Evolutionary conservation across 2,329 filamentous ascomycete species (phyloP).

Genomic region (Falciphora oryzae): DNA sequence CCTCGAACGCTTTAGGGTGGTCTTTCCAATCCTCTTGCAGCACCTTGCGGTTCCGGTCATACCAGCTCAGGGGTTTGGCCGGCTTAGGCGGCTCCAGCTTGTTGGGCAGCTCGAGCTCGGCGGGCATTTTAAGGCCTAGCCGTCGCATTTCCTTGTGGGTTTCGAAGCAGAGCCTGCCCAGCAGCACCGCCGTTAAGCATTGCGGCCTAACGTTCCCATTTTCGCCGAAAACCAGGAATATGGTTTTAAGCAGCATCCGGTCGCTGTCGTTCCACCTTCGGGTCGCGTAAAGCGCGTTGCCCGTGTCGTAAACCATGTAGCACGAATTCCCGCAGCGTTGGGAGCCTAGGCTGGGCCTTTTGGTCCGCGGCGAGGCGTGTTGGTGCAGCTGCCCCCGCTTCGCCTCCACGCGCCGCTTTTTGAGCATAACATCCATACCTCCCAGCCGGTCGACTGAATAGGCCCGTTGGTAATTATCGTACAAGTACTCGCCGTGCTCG

Average conservation of each 20-base stretch:
- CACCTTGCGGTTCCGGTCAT: slow-evolving; percentile 50
- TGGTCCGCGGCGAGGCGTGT: slow-evolving; percentile 17
- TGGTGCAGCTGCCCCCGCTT: slow-evolving; percentile 20
- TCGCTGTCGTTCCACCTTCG: slow-evolving; percentile 45
- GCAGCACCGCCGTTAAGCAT: slow-evolving; percentile 43
- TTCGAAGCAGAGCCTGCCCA: slow-evolving; percentile 47
- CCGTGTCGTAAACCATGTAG: slow-evolving; percentile 30
- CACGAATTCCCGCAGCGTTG: slow-evolving; percentile 23
- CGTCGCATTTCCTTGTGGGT: slow-evolving; percentile 39
- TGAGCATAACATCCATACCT: slow-evolving; percentile 15
- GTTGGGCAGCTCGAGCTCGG: slow-evolving; percentile 15
- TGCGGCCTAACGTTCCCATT: slow-evolving; percentile 33
- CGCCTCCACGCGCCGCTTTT: slow-evolving; percentile 20
- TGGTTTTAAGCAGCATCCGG: slow-evolving; percentile 39
- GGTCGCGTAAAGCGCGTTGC: slow-evolving; percentile 25
- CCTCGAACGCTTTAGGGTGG: slow-evolving; percentile 47
- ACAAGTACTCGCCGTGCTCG: slow-evolving; percentile 54
- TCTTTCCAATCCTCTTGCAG: slow-evolving; percentile 50
- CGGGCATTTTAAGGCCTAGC: slow-evolving; percentile 29
- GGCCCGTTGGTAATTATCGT: slow-evolving; percentile 45
- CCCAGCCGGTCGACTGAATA: slow-evolving; percentile 40
- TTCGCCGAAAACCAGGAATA: slow-evolving; percentile 36
- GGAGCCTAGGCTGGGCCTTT: slow-evolving; percentile 15
- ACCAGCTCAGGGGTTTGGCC: slow-evolving; percentile 45
- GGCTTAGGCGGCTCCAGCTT: slow-evolving; percentile 23